Evolutionary conservation across 257 asterid species (phyloP), one percentile per base, ranked within the genome.

Genomic region (Datura wrightii): DNA sequence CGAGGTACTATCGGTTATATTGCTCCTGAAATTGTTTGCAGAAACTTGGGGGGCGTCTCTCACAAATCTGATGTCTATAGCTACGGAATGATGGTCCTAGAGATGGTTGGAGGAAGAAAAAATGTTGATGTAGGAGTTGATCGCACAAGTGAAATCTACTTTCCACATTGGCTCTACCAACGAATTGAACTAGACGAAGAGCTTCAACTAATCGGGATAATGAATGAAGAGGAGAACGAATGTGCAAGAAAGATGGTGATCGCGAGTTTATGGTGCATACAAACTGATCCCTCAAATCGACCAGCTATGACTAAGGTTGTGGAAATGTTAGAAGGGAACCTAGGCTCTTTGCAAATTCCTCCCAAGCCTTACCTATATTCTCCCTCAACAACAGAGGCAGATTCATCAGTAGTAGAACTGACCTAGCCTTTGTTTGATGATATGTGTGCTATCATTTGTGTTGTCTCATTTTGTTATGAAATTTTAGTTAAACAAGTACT

Each of bases 251-350:
- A 88, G 56, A 76, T 91, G 89, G 60, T 90, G 0, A 70, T 89
- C 1, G 90, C 83, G n/a, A 89, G 93, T 80, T 65, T 89, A 10
- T 90, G 93, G 91, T 92, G 94, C 79, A 85, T 91, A 16, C 91
- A 91, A 79, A 88, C 83, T 3, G 72, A 82, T 53, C 93, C 93
- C 0, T 67, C 85, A 6, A 65, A 19, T 4, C 31, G 91, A 4
- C 92, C 93, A 1, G 60, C 93, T 1, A 90, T 90, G 76, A 87
- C 37, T 4, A 83, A 53, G 37, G 93, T 91, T 31, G 84, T 89
- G 0, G 91, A 89, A 54, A 90, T 91, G 91, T 76, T 90, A 41
- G 90, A 89, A 80, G 90, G 91, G 0, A 76, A 50, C 5, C n/a
- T 84, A 6, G 85, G 80, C 16, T 48, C 82, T 5, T 66, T 90